phyloP scores from a whole-genome alignment of 2,329 filamentous ascomycete species.

The Eutypa lata region DNA sequence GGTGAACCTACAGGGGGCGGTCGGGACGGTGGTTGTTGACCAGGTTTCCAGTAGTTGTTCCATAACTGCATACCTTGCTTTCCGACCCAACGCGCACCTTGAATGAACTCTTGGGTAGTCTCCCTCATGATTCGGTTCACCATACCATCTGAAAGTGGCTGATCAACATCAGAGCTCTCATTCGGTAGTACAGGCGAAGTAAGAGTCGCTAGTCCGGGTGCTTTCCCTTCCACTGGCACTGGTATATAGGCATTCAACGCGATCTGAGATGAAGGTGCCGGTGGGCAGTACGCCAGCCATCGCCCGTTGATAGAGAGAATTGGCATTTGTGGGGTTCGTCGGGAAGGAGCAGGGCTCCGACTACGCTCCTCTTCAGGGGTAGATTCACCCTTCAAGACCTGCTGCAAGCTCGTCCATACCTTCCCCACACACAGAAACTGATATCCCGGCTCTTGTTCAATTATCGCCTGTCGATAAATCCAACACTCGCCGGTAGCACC shows the following conservation, averaged over 20 bases:
- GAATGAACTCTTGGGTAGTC: constrained; percentile 74
- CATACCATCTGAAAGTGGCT: constrained; percentile 68
- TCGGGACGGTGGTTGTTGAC: constrained; percentile 42
- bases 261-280: constrained; percentile 67
- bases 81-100: constrained; percentile 71
- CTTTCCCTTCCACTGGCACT: constrained; percentile 51
- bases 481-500: constrained; percentile 85
- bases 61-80: constrained; percentile 75
- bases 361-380: constrained; percentile 44
- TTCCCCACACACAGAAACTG: constrained; percentile 74
- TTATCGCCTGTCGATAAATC: constrained; percentile 59
- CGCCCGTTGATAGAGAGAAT: constrained; percentile 67
- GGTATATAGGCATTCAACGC: constrained; percentile 65
- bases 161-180: constrained; percentile 65
- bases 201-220: constrained; percentile 56
- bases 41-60: constrained; percentile 74
- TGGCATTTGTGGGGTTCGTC: constrained; percentile 53
- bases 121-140: constrained; percentile 76
- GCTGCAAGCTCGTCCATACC: constrained; percentile 84
- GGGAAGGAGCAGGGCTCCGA: constrained; percentile 33
- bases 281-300: constrained; percentile 76
- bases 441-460: constrained; percentile 39
- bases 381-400: constrained; percentile 47
- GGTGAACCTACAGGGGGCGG: constrained; percentile 41
- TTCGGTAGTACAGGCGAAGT: constrained; percentile 68